Percentiles rank a stretch among this genome's conserved stretches.
phyloP scores from a whole-genome alignment of 2,329 filamentous ascomycete genomes.

The Colletotrichum liaoningense region DNA sequence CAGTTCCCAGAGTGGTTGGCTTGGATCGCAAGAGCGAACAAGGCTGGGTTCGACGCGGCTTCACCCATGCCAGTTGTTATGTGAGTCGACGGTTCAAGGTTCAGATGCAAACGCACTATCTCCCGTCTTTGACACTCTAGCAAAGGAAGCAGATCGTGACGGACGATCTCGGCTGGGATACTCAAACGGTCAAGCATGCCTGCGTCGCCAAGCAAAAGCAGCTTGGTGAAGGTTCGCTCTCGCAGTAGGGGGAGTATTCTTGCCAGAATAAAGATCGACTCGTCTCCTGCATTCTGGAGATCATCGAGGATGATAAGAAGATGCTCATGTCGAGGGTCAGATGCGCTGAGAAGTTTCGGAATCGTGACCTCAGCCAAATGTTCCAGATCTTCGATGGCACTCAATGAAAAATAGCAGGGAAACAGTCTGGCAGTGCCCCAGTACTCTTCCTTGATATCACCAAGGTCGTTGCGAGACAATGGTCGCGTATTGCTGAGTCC shows the following conservation, averaged over 20 bases:
- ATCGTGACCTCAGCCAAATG: background rate
- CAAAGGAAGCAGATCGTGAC: background rate
- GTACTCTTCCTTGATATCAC: background rate
- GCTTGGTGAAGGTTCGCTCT: background rate
- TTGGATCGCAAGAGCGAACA: slow-evolving; percentile 16
- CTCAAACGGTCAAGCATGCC: background rate
- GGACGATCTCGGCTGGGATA: background rate
- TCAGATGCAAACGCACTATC: background rate
- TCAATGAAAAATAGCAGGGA: background rate
- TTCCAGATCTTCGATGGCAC: background rate
- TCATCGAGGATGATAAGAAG: background rate
- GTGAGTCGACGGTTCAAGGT: fast-evolving
- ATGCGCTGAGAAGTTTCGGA: background rate
- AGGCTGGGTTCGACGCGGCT: background rate
- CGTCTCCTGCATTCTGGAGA: background rate
- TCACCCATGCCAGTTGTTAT: background rate
- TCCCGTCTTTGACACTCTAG: background rate
- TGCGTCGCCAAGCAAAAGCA: background rate
- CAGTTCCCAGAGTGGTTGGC: background rate
- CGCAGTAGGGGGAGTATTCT: background rate
- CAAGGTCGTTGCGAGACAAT: background rate
- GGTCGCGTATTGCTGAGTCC: background rate
- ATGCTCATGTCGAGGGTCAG: background rate
- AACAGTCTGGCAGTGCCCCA: background rate
- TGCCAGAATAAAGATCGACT: background rate